Percentiles rank a stretch among this genome's conserved stretches.
These are phyloP conservation scores for Discostella stelligeroides DNA, from an alignment of 108 stramenopile genomes.

Conservation along the genomic window DNA sequence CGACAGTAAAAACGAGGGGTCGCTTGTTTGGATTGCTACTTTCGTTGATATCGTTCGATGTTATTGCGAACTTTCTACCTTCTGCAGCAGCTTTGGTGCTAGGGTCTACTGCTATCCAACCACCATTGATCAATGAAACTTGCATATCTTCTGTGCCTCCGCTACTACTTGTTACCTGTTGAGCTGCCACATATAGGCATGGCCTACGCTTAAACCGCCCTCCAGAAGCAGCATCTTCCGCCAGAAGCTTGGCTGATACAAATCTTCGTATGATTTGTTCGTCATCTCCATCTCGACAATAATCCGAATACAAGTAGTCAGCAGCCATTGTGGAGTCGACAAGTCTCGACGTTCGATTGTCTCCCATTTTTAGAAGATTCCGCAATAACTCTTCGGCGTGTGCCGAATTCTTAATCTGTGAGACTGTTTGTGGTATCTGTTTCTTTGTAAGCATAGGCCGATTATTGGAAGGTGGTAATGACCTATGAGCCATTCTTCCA, in stretches of 20 bases:
- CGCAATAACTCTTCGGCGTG: conserved; percentile 50
- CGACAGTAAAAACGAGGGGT: conserved; percentile 47
- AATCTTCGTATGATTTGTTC: conserved; percentile 40
- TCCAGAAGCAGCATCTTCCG: conserved; percentile 60
- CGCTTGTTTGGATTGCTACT: background rate
- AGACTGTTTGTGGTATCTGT: conserved; percentile 44
- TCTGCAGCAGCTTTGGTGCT: conserved; percentile 67
- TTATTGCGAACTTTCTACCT: conserved; percentile 64
- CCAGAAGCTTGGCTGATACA: conserved; percentile 51
- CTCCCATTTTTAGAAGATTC: conserved; percentile 60
- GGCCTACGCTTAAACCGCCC: conserved; percentile 81
- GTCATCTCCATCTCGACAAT: conserved; percentile 14
- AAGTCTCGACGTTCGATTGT: conserved; percentile 48
- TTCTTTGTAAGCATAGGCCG: conserved; percentile 50
- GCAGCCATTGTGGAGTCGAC: conserved; percentile 52
- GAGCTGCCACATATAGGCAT: conserved; percentile 52
- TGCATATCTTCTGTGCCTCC: conserved; percentile 6
- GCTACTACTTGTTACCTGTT: background rate
- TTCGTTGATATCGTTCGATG: conserved; percentile 5
- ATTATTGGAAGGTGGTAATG: conserved; percentile 28
- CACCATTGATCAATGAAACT: conserved; percentile 77
- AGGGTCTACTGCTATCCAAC: conserved; percentile 79
- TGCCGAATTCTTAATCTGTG: conserved; percentile 14
- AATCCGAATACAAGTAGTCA: conserved; percentile 44
- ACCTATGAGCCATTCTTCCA: conserved; percentile 26